Base-by-base conservation (phyloP, 257 asterid species). In the Verbena officinalis region DNA sequence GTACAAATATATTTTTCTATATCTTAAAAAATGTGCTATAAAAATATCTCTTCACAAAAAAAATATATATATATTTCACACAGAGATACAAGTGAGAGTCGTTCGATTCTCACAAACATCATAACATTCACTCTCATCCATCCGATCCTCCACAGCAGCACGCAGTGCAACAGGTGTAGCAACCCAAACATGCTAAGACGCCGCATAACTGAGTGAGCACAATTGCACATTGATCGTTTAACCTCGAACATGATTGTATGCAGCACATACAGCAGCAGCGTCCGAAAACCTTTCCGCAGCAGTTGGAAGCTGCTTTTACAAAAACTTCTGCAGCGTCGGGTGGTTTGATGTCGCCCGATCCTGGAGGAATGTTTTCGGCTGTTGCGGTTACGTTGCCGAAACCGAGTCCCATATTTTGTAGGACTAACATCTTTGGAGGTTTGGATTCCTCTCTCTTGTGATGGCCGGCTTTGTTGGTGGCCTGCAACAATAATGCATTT, bases 241-340 rank as follows among this genome's bases (percentile, higher is more conserved):
- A 48, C 73, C 39, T 50, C 9, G 97, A 90, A 55, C 95, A 93
- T 0, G 69, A 45, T 8, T 72, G 73, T 48, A 93, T 77, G 50
- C 95, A 87, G 87, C 99, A 86, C 89, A 81, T 70, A 83, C 99
- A 83, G 50, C 99, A 90, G 77, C 95, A 87, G 61, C 68, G 68
- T 33, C 58, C 36, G 72, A 83, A 90, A n/a, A 85, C 68, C 69
- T 65, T 80, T 38, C 86, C 91, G 20, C 95, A 90, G 70, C 95
- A 90, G 69, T 76, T 70, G 2, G 87, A 86, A 42, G 94, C 77
- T 23, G 90, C 95, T 78, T 71, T 79, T 19, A 58, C 92, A 0
- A 90, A 61, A 0, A 79, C 53, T 52, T 90, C 99, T 3, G 85
- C 95, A 11, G 82, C 77, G 22, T 88, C 97, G 0, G 69, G 78